phyloP scores from a whole-genome alignment of 495 filamentous ascomycete genomes.

The Annulohypoxylon bovei region DNA sequence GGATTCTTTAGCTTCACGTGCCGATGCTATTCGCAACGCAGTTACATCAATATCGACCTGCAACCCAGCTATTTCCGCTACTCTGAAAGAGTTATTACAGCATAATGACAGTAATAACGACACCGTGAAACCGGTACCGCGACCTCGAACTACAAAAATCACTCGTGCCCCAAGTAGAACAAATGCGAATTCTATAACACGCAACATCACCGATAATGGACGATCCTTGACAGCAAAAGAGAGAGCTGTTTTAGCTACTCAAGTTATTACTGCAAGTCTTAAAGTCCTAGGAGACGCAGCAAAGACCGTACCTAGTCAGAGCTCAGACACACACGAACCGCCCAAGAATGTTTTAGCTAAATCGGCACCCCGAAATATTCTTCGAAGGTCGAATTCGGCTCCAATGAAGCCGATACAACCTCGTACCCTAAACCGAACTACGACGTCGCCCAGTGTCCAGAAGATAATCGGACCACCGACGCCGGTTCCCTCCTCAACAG shows the following conservation, averaged over 20 bases:
- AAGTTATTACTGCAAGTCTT: constrained; percentile 79
- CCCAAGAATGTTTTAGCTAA: constrained; percentile 49
- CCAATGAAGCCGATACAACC: constrained; percentile 63
- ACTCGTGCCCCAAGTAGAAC: constrained; percentile 33
- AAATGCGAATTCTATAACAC: constrained; percentile 32
- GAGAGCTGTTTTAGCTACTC: constrained; percentile 77
- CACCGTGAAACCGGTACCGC: constrained; percentile 46
- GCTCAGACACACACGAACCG: constrained; percentile 36
- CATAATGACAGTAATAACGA: constrained; percentile 44
- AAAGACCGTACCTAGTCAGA: constrained; percentile 57
- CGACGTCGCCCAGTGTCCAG: constrained; percentile 54
- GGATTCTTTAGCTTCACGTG: constrained; percentile 54
- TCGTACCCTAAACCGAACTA: constrained; percentile 62
- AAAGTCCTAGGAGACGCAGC: constrained; percentile 78
- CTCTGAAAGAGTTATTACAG: constrained; percentile 62
- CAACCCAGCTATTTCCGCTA: constrained; percentile 57
- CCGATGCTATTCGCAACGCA: constrained; percentile 62
- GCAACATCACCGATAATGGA: constrained; percentile 38
- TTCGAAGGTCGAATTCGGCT: constrained; percentile 58
- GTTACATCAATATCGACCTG: constrained; percentile 63
- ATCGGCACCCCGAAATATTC: constrained; percentile 46
- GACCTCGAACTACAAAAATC: constrained; percentile 50
- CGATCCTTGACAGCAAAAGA: constrained; percentile 65
- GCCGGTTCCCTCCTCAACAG: constrained; percentile 35
- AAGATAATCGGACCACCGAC: constrained; percentile 20